Base-by-base conservation (phyloP, 2,329 filamentous ascomycete genomes). In the Fusarium succisae region DNA sequence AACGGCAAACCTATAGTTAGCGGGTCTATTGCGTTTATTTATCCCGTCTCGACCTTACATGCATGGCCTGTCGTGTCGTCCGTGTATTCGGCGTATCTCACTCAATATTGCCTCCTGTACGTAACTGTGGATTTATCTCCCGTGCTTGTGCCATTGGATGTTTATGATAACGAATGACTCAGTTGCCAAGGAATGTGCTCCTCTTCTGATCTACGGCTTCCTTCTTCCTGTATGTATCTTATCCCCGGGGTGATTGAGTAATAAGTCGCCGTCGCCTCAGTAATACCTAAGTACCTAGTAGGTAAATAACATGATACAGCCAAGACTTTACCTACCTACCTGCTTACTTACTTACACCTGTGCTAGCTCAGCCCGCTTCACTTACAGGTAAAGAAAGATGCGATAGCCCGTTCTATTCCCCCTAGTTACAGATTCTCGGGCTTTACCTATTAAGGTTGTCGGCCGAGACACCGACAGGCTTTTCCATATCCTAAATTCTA, bases 141-240 rank as follows among this genome's bases (percentile, higher is more conserved):
- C 13, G 17, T 53, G n/a, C n/a, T 20, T 32, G 22, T 12, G 17
- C 30, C 30, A 24, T 47, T 30, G 20, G 45, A 48, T 37, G 7
- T 26, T 54, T 68, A 35, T 56, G 35, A 32, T 67, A 53, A 50
- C 41, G 24, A 48, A 37, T 54, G 63, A 54, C 54, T 68, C 63
- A 14, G 53, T 62, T 39, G 47, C 41, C 45, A 68, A 60, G 41
- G 32, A 28, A 53, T 54, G 20, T 15, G 32, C 32, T 35, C 32
- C 32, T 35, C 32, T n/a, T 28, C 51, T 28, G 20, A 41, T 65
- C 28, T 57, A 47, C 38, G 14, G 18, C 24, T 17, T 57, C 30
- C 37, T 20, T 38, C 26, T 22, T 37, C 10, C 43, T 47, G 18
- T 35, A 24, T 48, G 14, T n/a, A 38, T 48, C 32, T 48, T n/a